Base-by-base conservation (phyloP, 495 filamentous ascomycete species). In the Apodospora peruviana region DNA sequence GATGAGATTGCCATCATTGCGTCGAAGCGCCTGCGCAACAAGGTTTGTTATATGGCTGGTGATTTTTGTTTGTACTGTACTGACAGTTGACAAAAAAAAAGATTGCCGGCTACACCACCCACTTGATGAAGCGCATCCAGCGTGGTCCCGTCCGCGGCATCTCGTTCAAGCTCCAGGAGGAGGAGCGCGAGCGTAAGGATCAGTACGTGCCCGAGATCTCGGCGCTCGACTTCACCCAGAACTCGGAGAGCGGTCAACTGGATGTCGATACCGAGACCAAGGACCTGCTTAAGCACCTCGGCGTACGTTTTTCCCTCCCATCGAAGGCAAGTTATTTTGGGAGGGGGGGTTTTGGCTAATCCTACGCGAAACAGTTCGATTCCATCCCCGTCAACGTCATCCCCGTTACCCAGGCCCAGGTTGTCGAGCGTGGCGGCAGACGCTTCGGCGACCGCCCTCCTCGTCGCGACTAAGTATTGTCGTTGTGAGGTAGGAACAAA, bases 1-100 rank as follows among this genome's bases (percentile, higher is more conserved):
- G 94, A 97, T 89, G 94, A 99, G 79, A 95, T 99, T 61, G 94
- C 94, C 68, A 95, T 97, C 74, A 99, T 97, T 72, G 89, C 94
- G 56, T 90, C 85, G 53, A 96, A 96, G 86, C 83, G 93, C 71
- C 82, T 96, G 59, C 84, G 91, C 77, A 98, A 98, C 85, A 98
- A 96, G 88, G 88, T 94, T 56, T 43, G 56, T 37, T 32, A 7
- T 32, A 7, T 32, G 14, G 14, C 27, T 32, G 7, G 27, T 32
- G 27, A 17, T 12, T 27, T 45, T 45, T 9, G 4, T 19, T 19
- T 9, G 19, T 20, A 35, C 11, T 35, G 5, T 61, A n/a, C n/a
- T n/a, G n/a, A n/a, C n/a, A n/a, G n/a, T n/a, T n/a, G n/a, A n/a
- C n/a, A n/a, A n/a, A n/a, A n/a, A n/a, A n/a, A n/a, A n/a, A 93